These are phyloP conservation scores for Pyricularia grisea DNA, from an alignment of 2,329 filamentous ascomycete species.

Conservation along the genomic window DNA sequence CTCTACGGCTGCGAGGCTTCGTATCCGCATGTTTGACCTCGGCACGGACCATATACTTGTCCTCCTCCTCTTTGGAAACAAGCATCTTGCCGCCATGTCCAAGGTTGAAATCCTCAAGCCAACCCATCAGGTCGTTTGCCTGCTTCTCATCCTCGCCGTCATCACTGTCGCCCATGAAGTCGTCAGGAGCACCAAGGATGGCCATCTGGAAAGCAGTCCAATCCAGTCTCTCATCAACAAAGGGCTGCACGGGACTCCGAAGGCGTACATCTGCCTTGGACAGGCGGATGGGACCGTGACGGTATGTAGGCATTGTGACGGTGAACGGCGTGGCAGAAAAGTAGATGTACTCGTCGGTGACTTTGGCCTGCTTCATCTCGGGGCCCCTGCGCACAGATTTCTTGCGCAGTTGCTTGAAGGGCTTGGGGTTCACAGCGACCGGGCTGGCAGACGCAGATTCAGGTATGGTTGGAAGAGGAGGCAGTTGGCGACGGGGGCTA, in stretches of 20 bases:
- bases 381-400: slow-evolving; percentile 7
- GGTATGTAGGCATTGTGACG: slow-evolving; percentile 36
- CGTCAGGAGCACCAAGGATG: slow-evolving; percentile 47
- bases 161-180: slow-evolving; percentile 34
- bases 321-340: slow-evolving; percentile 39
- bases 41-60: not conserved
- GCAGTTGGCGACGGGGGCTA: slow-evolving; percentile 6
- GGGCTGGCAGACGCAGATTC: slow-evolving; percentile 23
- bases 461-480: slow-evolving; percentile 30
- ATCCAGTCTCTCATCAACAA: slow-evolving; percentile 43
- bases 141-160: slow-evolving; percentile 36
- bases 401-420: not conserved
- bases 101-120: slow-evolving; percentile 43
- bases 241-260: slow-evolving; percentile 10
- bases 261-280: slow-evolving; percentile 29
- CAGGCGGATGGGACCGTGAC: slow-evolving; percentile 47
- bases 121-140: slow-evolving; percentile 35
- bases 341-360: slow-evolving; percentile 33
- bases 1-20: not conserved
- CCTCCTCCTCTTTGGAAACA: slow-evolving; percentile 7
- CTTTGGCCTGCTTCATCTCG: slow-evolving; percentile 1
- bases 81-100: slow-evolving; percentile 30
- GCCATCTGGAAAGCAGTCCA: slow-evolving; percentile 60
- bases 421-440: slow-evolving; percentile 7
- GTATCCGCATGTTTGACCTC: not conserved